Evolutionary conservation across 176 grass and related monocot genomes (phyloP).

Genomic region (Pontederia paniculata): DNA sequence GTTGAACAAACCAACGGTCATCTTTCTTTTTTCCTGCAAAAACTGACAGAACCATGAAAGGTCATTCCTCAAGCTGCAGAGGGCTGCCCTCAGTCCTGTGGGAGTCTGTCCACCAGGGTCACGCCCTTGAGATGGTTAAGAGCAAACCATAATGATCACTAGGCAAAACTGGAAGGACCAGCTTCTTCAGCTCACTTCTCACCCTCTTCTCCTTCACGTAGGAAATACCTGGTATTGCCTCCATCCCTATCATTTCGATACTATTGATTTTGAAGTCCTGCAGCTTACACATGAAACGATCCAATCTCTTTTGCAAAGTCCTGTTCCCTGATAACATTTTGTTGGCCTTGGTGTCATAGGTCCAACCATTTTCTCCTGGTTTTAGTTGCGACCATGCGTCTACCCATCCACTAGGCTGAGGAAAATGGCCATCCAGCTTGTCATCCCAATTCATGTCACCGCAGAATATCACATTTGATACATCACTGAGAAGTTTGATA

Average conservation of each 20-base stretch:
- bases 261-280: slow-evolving; percentile 41
- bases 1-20: too few relatives aligned
- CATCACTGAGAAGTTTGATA: slow-evolving; percentile 29
- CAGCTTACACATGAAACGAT: slow-evolving; percentile 47
- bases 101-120: not conserved
- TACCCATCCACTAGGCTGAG: slow-evolving; percentile 45
- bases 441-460: slow-evolving; percentile 99
- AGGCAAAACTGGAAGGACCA: slow-evolving; percentile 59
- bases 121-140: slow-evolving; percentile 27
- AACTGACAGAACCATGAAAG: too few relatives aligned
- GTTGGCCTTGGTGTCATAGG: slow-evolving; percentile 68
- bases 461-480: slow-evolving; percentile 42
- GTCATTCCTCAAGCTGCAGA: too few relatives aligned
- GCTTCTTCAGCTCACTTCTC: slow-evolving; percentile 24
- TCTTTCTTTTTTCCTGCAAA: too few relatives aligned
- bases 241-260: slow-evolving; percentile 80
- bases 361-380: slow-evolving; percentile 57
- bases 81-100: too few relatives aligned
- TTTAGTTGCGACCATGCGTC: slow-evolving; percentile 65
- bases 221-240: slow-evolving; percentile 46
- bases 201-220: slow-evolving; percentile 64
- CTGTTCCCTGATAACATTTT: slow-evolving; percentile 54
- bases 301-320: slow-evolving; percentile 59
- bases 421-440: slow-evolving; percentile 54
- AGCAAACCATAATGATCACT: slow-evolving; percentile 85